A percentile compares a stretch with the other conserved stretches of the same genome.
Conservation (phyloP, 1,139 yeast species). For the Yamadazyma spencermartinsiae region DNA sequence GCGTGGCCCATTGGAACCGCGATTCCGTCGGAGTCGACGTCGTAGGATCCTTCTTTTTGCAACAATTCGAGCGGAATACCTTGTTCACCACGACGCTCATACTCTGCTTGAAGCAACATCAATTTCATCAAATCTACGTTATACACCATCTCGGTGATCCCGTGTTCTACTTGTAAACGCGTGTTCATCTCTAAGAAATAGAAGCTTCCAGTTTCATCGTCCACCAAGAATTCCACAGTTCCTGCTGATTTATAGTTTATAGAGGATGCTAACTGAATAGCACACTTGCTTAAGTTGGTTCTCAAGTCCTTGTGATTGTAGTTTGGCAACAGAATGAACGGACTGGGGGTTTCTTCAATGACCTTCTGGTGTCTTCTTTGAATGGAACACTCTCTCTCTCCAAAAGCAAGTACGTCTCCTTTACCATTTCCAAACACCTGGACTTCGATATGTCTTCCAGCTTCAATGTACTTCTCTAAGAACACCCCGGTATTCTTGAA, state of each 20-base stretch:
- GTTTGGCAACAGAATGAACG: constrained; percentile 22
- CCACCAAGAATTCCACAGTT: constrained; percentile 37
- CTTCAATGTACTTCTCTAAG: constrained; percentile 43
- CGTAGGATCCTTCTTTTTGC: constrained; percentile 7
- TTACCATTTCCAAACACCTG: constrained; percentile 46
- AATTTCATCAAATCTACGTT: constrained; percentile 29
- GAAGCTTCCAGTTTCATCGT: constrained; percentile 28
- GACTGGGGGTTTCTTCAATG: constrained; percentile 50
- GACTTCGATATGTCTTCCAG: constrained; percentile 48
- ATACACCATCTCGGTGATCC: constrained; percentile 34
- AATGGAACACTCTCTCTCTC: constrained; percentile 50
- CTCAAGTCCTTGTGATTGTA: constrained; percentile 14
- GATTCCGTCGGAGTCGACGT: constrained; percentile 14
- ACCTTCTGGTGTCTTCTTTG: constrained; percentile 52
- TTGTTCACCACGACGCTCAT: constrained; percentile 18
- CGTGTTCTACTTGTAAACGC: constrained; percentile 39
- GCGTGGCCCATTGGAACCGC: constrained; percentile 31
- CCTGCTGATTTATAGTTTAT: constrained; percentile 37
- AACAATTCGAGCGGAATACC: constrained; percentile 21
- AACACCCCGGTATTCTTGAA: constrained; percentile 39
- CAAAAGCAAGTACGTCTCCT: constrained; percentile 44
- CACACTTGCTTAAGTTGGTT: constrained; percentile 21
- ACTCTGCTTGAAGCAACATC: constrained; percentile 31
- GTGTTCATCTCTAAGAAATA: constrained; percentile 38
- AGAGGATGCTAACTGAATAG: constrained; percentile 25